Base-by-base conservation (phyloP, 1,139 yeast species). In the Suhomyces guaymorum region DNA sequence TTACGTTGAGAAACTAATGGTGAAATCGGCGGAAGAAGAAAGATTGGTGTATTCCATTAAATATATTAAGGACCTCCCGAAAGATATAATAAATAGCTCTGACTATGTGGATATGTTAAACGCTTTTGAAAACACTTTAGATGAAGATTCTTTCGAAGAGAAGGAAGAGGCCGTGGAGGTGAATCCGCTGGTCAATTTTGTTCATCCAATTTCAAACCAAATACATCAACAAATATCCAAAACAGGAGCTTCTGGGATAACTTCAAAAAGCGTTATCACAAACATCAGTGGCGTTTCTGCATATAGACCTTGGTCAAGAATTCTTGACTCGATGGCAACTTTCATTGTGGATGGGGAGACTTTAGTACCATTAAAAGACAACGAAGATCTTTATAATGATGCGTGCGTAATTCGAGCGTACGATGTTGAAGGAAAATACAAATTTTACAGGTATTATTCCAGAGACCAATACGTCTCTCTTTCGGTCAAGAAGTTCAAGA, bases 341-440 rank as follows among this genome's bases (percentile, higher is more conserved):
- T 63, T 49, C 34, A 55, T 55, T 10, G 51, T 52, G 10, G 64
- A 63, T 29, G 55, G 54, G 15, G 48, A 51, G 5, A 41, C 39
- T 2, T 39, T 61, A 20, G 51, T 54, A 23, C 55, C 55, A 4
- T 35, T 59, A 6, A 60, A 56, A 30, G 41, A 42, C 7, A 47
- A 47, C 26, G 43, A 48, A 5, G 65, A 61, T 26, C 49, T 52
- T 14, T 56, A 59, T 36, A 48, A 47, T 6, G 35, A 55, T 4
- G 36, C 49, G 8, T 44, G 73, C 2, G 59, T 87, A 2, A 70
- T 83, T 1, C 68, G 86, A 39, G 81, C 82, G 17, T 77, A 80
- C 41, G 94, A 85, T 49, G 80, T 80, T 45, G 80, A 78, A 41
- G 94, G 95, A 0, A 79, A 88, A 46, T 68, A 73, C 44, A 84